Evolutionary conservation across 1,284 basidiomycete species (phyloP).

Genomic region (Kalmanozyma brasiliensis): DNA sequence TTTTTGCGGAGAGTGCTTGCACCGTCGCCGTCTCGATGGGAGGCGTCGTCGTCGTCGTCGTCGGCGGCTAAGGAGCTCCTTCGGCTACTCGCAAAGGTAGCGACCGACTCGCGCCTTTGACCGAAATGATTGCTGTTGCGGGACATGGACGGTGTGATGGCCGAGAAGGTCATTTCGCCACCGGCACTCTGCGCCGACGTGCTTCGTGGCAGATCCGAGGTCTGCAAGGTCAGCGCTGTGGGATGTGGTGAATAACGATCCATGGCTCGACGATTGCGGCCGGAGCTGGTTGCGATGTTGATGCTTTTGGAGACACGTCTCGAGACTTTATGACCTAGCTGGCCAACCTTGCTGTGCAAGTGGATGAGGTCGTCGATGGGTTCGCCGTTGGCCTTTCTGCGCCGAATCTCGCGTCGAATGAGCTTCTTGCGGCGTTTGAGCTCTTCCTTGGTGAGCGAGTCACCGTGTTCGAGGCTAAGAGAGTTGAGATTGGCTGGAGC

Average conservation of each 20-base stretch:
- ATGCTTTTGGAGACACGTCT: constrained; percentile 52
- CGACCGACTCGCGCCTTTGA: constrained; percentile 33
- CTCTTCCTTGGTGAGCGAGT: constrained; percentile 50
- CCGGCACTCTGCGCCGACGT: constrained; percentile 18
- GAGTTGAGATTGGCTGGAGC: constrained; percentile 22
- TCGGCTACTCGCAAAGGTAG: constrained; percentile 36
- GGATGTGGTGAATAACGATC: constrained; percentile 58
- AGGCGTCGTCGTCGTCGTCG: constrained; percentile 34
- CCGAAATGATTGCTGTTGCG: constrained; percentile 26
- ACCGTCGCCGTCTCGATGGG: constrained; percentile 11
- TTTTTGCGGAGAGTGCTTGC: constrained; percentile 7
- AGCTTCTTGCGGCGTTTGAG: constrained; percentile 49
- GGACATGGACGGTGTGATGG: constrained; percentile 29
- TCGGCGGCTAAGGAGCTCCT: constrained; percentile 35
- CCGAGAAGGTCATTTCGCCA: constrained; percentile 17
- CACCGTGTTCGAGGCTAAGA: constrained; percentile 52
- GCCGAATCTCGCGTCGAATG: constrained; percentile 43
- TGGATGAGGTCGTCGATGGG: constrained; percentile 36
- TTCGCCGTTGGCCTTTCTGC: constrained; percentile 45
- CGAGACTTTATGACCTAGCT: constrained; percentile 40
- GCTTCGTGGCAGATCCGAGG: constrained; percentile 25
- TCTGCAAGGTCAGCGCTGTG: constrained; percentile 21
- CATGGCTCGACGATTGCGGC: constrained; percentile 61
- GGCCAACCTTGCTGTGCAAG: constrained; percentile 21
- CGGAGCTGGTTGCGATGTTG: constrained; percentile 51